Conservation (phyloP, 164 flowering plant genomes). For the Litsea cubeba region DNA sequence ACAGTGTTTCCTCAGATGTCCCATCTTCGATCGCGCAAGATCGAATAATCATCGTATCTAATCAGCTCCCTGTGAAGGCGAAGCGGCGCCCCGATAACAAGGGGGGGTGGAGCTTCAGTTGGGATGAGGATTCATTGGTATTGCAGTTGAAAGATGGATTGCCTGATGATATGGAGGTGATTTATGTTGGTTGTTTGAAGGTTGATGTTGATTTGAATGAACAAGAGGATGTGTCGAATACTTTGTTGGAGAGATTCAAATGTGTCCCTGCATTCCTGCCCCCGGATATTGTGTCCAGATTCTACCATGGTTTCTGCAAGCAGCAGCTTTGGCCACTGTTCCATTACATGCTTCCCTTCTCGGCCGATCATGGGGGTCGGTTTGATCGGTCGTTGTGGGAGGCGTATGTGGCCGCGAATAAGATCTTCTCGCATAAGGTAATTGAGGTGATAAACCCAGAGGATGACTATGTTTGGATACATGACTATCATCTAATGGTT, state of each 20-base stretch:
- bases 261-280: slow-evolving; percentile 73
- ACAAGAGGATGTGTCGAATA: slow-evolving; percentile 69
- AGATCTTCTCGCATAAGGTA: slow-evolving; percentile 64
- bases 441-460: slow-evolving; percentile 77
- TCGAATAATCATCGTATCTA: slow-evolving; percentile 65
- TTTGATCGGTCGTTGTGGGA: slow-evolving; percentile 73
- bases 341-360: slow-evolving; percentile 75
- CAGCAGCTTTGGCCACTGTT: slow-evolving; percentile 77
- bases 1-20: slow-evolving; percentile 67
- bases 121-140: slow-evolving; percentile 74
- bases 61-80: slow-evolving; percentile 68
- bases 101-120: slow-evolving; percentile 74
- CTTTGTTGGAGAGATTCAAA: slow-evolving; percentile 60
- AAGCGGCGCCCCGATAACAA: slow-evolving; percentile 54
- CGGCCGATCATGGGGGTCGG: slow-evolving; percentile 52
- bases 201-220: slow-evolving; percentile 54
- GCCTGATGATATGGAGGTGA: slow-evolving; percentile 74
- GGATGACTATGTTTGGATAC: slow-evolving; percentile 79
- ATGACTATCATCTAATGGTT: slow-evolving; percentile 82
- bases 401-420: slow-evolving; percentile 74
- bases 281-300: slow-evolving; percentile 44
- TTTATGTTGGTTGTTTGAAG: slow-evolving; percentile 64
- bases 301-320: slow-evolving; percentile 72
- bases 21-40: slow-evolving; percentile 58
- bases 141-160: slow-evolving; percentile 72